Evolutionary conservation across 345 rosid species (phyloP).

Genomic region (Brassica carinata): DNA sequence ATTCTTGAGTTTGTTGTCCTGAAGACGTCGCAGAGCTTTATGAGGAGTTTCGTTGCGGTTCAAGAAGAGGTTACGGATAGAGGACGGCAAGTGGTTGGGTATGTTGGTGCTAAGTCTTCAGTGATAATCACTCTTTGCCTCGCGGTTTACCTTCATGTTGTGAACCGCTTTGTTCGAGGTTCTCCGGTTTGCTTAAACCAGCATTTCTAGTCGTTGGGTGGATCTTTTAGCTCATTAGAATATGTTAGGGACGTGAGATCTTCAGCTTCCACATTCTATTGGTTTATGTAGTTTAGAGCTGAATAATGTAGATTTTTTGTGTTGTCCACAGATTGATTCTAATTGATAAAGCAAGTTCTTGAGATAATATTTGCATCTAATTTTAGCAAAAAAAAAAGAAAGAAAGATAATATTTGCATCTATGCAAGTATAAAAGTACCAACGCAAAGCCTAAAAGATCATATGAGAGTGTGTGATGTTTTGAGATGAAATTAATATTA

Average conservation of each 20-base stretch:
- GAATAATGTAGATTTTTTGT: not conserved
- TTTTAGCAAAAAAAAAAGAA: too few species aligned
- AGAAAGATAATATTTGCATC: not conserved
- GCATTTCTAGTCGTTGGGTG: not conserved
- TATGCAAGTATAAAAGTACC: not conserved
- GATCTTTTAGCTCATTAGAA: constrained; percentile 10
- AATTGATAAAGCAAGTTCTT: constrained; percentile 1
- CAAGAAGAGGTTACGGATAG: constrained; percentile 62
- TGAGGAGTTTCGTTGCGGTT: constrained; percentile 47
- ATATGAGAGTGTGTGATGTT: not conserved
- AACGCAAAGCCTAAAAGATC: not conserved
- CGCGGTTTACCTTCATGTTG: constrained; percentile 71
- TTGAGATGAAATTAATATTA: not conserved
- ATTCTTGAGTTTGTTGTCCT: constrained; percentile 59
- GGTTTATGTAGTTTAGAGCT: not conserved
- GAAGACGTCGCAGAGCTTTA: constrained; percentile 66
- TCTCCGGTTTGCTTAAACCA: constrained; percentile 27
- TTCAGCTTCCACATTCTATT: not conserved
- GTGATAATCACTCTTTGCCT: constrained; percentile 78
- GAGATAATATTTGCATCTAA: not conserved
- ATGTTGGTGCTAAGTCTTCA: constrained; percentile 67
- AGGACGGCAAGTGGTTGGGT: constrained; percentile 74
- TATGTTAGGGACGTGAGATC: constrained; percentile 4
- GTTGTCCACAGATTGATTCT: constrained; percentile 6
- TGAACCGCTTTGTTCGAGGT: constrained; percentile 21